Base-by-base conservation (phyloP, 2,329 filamentous ascomycete species). In the Coniochaeta sp. region DNA sequence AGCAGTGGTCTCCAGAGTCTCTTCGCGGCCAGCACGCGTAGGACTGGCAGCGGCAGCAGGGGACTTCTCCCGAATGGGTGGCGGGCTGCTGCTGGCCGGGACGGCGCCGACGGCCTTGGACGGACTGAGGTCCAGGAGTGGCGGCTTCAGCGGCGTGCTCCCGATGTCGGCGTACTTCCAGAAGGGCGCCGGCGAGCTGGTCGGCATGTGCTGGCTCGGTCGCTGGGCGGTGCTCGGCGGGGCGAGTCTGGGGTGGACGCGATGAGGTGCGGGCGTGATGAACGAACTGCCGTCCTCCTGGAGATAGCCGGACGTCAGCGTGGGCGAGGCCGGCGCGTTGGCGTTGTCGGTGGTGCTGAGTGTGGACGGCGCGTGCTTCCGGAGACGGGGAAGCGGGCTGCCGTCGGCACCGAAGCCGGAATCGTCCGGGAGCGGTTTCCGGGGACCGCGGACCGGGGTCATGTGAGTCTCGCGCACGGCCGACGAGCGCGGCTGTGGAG, bases 151-250 rank as follows among this genome's bases (percentile, higher is more conserved):
- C 1, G 90, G 90, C 1, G 89, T 93, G 72, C 86, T 90, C 28
- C 84, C 83, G 61, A 91, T 83, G 65, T 92, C 89, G 44, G 89
- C 87, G 72, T 90, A 95, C 72, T 90, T 92, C 91, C 91, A 96
- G 73, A 96, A 95, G 0, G 90, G 90, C 1, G 91, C 91, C 0
- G 91, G 91, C 34, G 89, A 92, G 66, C 88, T 91, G 54, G 91
- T 92, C 36, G 90, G 89, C 83, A 93, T 91, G 71, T 91, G 90
- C 68, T 92, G 89, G 69, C 89, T 93, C 10, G 91, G 91, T 59
- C 90, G 81, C 70, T 93, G 89, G 5, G 89, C 86, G 6, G 90
- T 93, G 68, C 89, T 92, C 0, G 90, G 90, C 32, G 91, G 91
- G 1, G 88, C 89, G 44, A 93, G 81, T 65, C 84, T 85, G 32